Conservation (phyloP, 2,329 filamentous ascomycete genomes). For the Penicillium polonicum region DNA sequence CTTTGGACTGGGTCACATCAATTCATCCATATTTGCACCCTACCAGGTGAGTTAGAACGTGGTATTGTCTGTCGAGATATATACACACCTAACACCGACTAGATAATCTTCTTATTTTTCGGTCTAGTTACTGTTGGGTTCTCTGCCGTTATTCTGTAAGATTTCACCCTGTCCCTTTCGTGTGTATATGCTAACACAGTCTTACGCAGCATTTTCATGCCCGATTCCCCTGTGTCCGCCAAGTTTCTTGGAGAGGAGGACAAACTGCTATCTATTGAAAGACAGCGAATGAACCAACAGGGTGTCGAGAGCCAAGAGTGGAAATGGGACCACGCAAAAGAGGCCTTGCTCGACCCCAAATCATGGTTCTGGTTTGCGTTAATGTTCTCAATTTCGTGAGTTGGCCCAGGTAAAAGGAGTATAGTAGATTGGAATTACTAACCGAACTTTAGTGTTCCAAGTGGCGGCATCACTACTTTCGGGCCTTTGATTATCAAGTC, state of each 20-base stretch:
- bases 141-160: constrained; percentile 50
- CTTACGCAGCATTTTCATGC: constrained; percentile 51
- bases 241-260: constrained; percentile 58
- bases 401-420: background rate
- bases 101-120: constrained; percentile 38
- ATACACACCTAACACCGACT: background rate
- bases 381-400: constrained; percentile 55
- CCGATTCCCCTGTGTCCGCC: constrained; percentile 62
- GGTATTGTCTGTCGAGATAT: no score
- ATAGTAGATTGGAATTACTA: background rate
- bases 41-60: constrained; percentile 48
- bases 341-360: constrained; percentile 58
- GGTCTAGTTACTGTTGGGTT: constrained; percentile 54
- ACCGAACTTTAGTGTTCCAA: constrained; percentile 46
- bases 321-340: constrained; percentile 55
- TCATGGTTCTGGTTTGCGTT: constrained; percentile 59
- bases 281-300: constrained; percentile 52
- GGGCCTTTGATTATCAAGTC: constrained; percentile 58
- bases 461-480: constrained; percentile 59
- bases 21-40: constrained; percentile 44
- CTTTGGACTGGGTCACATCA: constrained; percentile 53
- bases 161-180: background rate
- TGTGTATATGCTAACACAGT: background rate
- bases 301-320: constrained; percentile 44
- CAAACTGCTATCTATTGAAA: constrained; percentile 58